Percentiles rank a stretch among this genome's conserved stretches.
These are phyloP conservation scores for Seminavis robusta DNA, from an alignment of 108 stramenopile genomes.

Conservation along the genomic window DNA sequence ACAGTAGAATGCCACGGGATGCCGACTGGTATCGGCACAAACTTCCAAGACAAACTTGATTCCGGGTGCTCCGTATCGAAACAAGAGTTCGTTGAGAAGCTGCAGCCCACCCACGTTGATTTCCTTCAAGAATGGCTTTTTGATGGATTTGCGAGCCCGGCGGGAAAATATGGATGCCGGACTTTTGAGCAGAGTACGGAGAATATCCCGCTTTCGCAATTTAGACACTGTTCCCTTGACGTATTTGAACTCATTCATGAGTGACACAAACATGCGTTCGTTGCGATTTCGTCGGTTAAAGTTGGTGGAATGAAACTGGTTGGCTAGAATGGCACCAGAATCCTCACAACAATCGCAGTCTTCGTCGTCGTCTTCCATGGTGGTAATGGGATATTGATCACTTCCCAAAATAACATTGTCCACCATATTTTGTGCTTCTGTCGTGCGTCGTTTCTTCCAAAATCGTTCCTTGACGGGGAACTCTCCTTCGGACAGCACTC, in stretches of 20 bases:
- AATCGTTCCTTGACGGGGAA: slow-evolving; percentile 36
- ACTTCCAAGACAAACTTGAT: slow-evolving; percentile 83
- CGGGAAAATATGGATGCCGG: slow-evolving; percentile 72
- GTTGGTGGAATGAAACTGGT: not conserved
- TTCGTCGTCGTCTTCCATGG: slow-evolving; percentile 34
- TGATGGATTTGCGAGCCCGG: slow-evolving; percentile 71
- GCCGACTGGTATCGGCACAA: slow-evolving; percentile 63
- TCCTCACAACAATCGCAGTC: slow-evolving; percentile 57
- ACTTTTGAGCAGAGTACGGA: slow-evolving; percentile 56
- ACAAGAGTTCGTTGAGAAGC: slow-evolving; percentile 85
- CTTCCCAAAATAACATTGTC: no score
- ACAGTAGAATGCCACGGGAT: slow-evolving; percentile 91
- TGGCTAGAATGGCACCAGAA: slow-evolving; percentile 25
- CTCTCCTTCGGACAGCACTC: slow-evolving; percentile 48
- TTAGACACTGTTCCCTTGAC: slow-evolving; percentile 79
- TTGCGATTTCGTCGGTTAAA: slow-evolving; percentile 39
- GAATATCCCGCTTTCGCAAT: slow-evolving; percentile 79
- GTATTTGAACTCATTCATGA: slow-evolving; percentile 93
- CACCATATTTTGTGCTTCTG: no score
- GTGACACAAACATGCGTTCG: slow-evolving; percentile 88
- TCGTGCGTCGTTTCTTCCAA: not conserved
- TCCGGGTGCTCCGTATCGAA: slow-evolving; percentile 79
- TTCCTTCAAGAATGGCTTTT: slow-evolving; percentile 78
- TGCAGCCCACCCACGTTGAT: slow-evolving; percentile 90
- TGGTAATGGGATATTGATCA: slow-evolving; percentile 4